phyloP scores from a whole-genome alignment of 2,329 filamentous ascomycete species.

The Thelonectria discophora region DNA sequence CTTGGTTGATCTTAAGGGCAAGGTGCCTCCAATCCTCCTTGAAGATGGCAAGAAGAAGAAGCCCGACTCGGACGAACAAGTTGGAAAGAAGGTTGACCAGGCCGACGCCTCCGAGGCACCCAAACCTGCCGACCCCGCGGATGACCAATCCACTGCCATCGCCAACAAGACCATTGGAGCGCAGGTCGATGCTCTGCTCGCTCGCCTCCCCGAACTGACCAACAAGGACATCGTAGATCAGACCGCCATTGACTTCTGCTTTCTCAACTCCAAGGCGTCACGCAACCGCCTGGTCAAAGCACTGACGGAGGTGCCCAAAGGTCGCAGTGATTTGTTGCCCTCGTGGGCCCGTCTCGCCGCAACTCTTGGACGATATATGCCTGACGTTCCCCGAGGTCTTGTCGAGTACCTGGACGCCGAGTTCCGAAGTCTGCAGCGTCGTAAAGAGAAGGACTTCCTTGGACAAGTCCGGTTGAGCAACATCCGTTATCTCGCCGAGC shows the following conservation, averaged over 20 bases:
- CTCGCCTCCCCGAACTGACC: constrained; percentile 88
- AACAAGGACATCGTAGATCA: constrained; percentile 93
- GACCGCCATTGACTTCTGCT: constrained; percentile 95
- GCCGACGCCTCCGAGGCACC: constrained; percentile 57
- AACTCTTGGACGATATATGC: constrained; percentile 91
- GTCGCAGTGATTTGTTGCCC: constrained; percentile 88
- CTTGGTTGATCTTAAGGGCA: constrained; percentile 91
- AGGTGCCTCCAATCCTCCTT: constrained; percentile 90
- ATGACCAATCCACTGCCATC: constrained; percentile 92
- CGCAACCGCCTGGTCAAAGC: constrained; percentile 93
- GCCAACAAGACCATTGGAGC: constrained; percentile 97
- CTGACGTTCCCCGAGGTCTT: constrained; percentile 90
- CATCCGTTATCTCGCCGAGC: constrained; percentile 94
- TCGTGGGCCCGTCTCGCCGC: constrained; percentile 93
- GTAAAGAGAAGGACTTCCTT: constrained; percentile 97
- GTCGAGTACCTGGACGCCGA: constrained; percentile 95
- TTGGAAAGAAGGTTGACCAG: constrained; percentile 76
- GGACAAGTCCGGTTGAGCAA: constrained; percentile 94
- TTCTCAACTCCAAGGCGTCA: constrained; percentile 97
- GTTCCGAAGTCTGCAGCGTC: constrained; percentile 93
- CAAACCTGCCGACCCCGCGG: constrained; percentile 65
- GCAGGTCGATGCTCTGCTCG: constrained; percentile 90
- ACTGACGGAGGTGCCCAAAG: constrained; percentile 93
- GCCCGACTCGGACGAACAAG: constrained; percentile 79
- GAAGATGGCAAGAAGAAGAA: constrained; percentile 98